Percentiles rank a stretch among this genome's conserved stretches.
Evolutionary conservation across 352 stramenopile species (phyloP).

Genomic region (Phytophthora cactorum): DNA sequence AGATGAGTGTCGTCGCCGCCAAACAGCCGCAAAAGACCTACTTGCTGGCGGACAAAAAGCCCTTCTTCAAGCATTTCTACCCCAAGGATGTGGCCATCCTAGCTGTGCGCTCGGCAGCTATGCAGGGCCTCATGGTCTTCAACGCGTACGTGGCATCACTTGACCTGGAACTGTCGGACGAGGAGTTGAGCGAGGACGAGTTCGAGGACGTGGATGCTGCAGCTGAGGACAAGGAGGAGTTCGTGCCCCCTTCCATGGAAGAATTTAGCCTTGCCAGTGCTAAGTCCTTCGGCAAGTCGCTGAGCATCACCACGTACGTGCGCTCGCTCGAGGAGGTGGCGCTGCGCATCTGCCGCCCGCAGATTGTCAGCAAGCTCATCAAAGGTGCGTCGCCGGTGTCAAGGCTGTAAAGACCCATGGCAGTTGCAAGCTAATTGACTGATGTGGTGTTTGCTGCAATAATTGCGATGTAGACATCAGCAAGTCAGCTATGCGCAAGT

Average conservation of each 20-base stretch:
- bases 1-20: slow-evolving; percentile 66
- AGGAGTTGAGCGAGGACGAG: slow-evolving; percentile 51
- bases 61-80: slow-evolving; percentile 87
- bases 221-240: slow-evolving; percentile 53
- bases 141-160: slow-evolving; percentile 82
- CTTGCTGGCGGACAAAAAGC: slow-evolving; percentile 81
- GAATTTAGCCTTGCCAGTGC: slow-evolving; percentile 61
- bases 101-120: slow-evolving; percentile 60
- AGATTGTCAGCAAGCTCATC: slow-evolving; percentile 78
- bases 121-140: slow-evolving; percentile 77
- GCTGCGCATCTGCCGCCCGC: slow-evolving; percentile 57
- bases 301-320: slow-evolving; percentile 84
- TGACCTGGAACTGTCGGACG: slow-evolving; percentile 65
- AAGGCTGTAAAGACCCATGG: background rate
- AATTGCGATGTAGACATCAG: slow-evolving; percentile 55
- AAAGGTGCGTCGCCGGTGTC: slow-evolving; percentile 55
- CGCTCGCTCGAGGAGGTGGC: slow-evolving; percentile 77
- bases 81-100: slow-evolving; percentile 70
- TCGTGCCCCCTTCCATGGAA: slow-evolving; percentile 54
- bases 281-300: slow-evolving; percentile 77
- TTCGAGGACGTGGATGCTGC: slow-evolving; percentile 47
- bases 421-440: slow-evolving; percentile 1
- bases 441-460: background rate
- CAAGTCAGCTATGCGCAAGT: slow-evolving; percentile 83
- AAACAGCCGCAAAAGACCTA: slow-evolving; percentile 64